phyloP scores from a whole-genome alignment of 106 monocot species.

The Acorus calamus region DNA sequence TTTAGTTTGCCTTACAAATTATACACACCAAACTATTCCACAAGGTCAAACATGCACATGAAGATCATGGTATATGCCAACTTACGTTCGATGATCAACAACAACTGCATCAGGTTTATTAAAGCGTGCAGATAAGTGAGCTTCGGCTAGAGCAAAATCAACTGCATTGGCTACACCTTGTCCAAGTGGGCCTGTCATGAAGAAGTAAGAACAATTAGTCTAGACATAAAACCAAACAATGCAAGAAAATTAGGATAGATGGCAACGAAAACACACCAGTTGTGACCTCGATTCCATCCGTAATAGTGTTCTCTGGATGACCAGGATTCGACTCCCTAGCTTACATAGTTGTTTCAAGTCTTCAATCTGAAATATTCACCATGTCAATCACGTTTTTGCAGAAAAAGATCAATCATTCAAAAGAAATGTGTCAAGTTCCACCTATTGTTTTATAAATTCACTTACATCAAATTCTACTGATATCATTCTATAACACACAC shows the following conservation, averaged over 20 bases:
- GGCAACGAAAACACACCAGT: constrained; percentile 9
- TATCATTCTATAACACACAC: too few relatives aligned
- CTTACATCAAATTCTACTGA: too few relatives aligned
- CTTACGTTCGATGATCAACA: constrained; percentile 34
- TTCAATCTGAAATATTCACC: constrained; percentile 17
- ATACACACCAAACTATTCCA: too few relatives aligned
- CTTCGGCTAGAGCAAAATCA: constrained; percentile 29
- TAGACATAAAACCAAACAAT: not conserved
- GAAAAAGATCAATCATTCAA: not conserved
- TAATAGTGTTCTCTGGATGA: constrained; percentile 24
- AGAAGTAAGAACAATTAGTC: not conserved
- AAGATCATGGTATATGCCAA: not conserved
- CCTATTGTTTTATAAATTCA: too few relatives aligned
- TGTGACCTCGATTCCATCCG: constrained; percentile 26
- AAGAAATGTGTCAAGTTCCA: too few relatives aligned
- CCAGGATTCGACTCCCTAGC: constrained; percentile 17
- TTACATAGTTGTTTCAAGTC: constrained; percentile 24
- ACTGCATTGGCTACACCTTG: constrained; percentile 40
- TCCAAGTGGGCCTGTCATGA: constrained; percentile 17
- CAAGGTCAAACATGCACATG: not conserved
- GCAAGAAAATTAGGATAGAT: not conserved
- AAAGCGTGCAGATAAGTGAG: constrained; percentile 31
- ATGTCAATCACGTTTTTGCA: not conserved
- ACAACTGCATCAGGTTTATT: constrained; percentile 24
- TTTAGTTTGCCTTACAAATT: too few relatives aligned